Conservation (phyloP, 225 moss, liverwort and hornwort genomes). For the Physcomitrellopsis africana region DNA sequence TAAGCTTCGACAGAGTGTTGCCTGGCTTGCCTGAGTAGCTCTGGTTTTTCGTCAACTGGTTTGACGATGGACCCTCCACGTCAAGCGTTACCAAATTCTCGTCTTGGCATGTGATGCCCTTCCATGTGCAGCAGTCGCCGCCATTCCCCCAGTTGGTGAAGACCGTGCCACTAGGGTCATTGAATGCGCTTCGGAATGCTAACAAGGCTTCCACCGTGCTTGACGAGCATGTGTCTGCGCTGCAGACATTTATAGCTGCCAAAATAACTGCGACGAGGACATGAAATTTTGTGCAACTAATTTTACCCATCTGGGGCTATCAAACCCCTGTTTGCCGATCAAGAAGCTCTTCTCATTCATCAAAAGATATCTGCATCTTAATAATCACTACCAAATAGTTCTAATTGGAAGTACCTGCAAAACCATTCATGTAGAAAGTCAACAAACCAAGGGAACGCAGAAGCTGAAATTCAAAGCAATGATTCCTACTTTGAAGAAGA, state of each 20-base stretch:
- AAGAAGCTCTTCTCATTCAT: no score
- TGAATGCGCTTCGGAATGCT: slow-evolving; percentile 48
- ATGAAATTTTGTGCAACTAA: neutral
- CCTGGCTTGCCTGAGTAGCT: slow-evolving; percentile 54
- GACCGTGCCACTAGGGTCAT: slow-evolving; percentile 36
- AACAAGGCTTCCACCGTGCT: slow-evolving; percentile 40
- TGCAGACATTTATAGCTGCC: slow-evolving; percentile 30
- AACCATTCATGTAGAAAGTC: neutral
- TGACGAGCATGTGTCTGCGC: slow-evolving; percentile 44
- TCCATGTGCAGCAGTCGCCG: slow-evolving; percentile 55
- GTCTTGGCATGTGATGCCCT: slow-evolving; percentile 54
- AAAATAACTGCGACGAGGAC: slow-evolving; percentile 14
- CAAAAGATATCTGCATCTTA: no score
- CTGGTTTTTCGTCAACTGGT: slow-evolving; percentile 37
- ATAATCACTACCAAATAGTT: no score
- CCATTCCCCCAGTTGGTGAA: slow-evolving; percentile 45
- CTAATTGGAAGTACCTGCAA: slow-evolving; percentile 20
- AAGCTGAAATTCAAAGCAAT: neutral
- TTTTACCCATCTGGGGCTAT: slow-evolving; percentile 12
- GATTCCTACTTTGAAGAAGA: neutral
- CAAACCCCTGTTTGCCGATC: neutral
- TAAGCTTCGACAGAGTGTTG: slow-evolving; percentile 43
- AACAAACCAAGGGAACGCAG: neutral
- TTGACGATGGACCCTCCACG: slow-evolving; percentile 44
- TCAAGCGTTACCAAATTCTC: slow-evolving; percentile 31